phyloP scores from a whole-genome alignment of 768 basidiomycete species.

The Calocybe gangraenosa region DNA sequence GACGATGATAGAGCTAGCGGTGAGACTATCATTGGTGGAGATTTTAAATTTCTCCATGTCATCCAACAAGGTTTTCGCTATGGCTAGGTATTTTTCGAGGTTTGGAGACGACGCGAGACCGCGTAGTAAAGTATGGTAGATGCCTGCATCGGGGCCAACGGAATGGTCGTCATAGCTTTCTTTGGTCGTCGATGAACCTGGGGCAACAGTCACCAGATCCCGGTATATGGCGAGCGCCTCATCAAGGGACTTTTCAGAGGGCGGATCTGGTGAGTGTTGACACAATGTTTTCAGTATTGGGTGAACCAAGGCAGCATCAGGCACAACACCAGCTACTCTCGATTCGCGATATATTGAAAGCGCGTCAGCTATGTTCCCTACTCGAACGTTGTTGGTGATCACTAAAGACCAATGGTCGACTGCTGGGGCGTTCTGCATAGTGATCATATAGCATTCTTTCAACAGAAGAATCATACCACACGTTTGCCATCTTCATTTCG shows the following conservation, averaged over 20 bases:
- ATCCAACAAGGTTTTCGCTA: slow-evolving; percentile 48
- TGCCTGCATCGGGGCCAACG: slow-evolving; percentile 41
- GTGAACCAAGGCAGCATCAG: slow-evolving; percentile 48
- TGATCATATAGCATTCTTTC: slow-evolving; percentile 35
- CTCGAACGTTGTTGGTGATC: slow-evolving; percentile 44
- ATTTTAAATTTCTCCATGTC: slow-evolving; percentile 62
- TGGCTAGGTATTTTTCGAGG: slow-evolving; percentile 41
- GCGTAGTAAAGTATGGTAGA: slow-evolving; percentile 53
- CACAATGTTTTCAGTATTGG: slow-evolving; percentile 53
- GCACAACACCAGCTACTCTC: slow-evolving; percentile 36
- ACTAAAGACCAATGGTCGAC: slow-evolving; percentile 51
- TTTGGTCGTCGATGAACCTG: slow-evolving; percentile 18
- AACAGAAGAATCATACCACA: slow-evolving; percentile 40
- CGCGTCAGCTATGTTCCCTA: slow-evolving; percentile 35
- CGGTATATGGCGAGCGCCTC: slow-evolving; percentile 50
- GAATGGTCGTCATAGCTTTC: slow-evolving; percentile 27
- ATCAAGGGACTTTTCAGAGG: slow-evolving; percentile 42
- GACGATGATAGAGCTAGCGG: slow-evolving; percentile 49
- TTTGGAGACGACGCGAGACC: slow-evolving; percentile 41
- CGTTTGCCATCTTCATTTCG: slow-evolving; percentile 39
- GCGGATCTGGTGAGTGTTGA: slow-evolving; percentile 27
- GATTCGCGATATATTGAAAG: slow-evolving; percentile 47
- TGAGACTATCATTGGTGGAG: slow-evolving; percentile 37
- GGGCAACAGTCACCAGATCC: slow-evolving; percentile 36
- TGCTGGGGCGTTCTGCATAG: slow-evolving; percentile 38